A percentile compares a stretch with the other conserved stretches of the same genome.
Evolutionary conservation across 352 stramenopile genomes (phyloP).

Genomic region (Phytophthora syringae): DNA sequence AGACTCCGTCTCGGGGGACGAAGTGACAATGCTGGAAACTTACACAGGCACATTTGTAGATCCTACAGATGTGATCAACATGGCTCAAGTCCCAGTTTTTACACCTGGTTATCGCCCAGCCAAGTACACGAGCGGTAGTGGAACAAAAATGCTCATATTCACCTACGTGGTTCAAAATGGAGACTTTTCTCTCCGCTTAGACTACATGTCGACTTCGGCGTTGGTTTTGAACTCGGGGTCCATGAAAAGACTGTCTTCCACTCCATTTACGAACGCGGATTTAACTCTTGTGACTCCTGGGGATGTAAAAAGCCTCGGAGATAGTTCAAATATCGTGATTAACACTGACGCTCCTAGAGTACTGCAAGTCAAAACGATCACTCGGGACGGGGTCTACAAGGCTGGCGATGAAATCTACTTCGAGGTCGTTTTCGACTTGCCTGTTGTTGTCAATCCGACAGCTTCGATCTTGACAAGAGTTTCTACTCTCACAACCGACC

Average conservation of each 20-base stretch:
- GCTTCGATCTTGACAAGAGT: slow-evolving; percentile 53
- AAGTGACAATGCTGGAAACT: slow-evolving; percentile 58
- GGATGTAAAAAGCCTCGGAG: slow-evolving; percentile 45
- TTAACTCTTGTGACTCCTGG: slow-evolving; percentile 55
- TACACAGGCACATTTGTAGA: slow-evolving; percentile 56
- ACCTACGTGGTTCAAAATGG: slow-evolving; percentile 62
- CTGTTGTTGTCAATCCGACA: slow-evolving; percentile 43
- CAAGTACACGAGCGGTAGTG: slow-evolving; percentile 54
- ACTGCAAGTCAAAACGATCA: slow-evolving; percentile 50
- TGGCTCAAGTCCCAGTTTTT: slow-evolving; percentile 42
- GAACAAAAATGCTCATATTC: slow-evolving; percentile 56
- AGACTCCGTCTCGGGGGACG: slow-evolving; percentile 45
- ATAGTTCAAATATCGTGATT: slow-evolving; percentile 43
- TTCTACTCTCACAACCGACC: slow-evolving; percentile 24
- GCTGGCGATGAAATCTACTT: slow-evolving; percentile 55
- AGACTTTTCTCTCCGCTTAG: slow-evolving; percentile 54
- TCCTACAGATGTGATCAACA: slow-evolving; percentile 27
- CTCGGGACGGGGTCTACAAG: slow-evolving; percentile 67
- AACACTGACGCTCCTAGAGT: slow-evolving; percentile 58
- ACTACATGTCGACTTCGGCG: slow-evolving; percentile 53
- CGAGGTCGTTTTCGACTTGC: slow-evolving; percentile 55
- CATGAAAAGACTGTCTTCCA: slow-evolving; percentile 62
- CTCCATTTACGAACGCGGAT: slow-evolving; percentile 55
- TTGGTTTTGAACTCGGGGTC: slow-evolving; percentile 58
- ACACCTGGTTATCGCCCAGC: slow-evolving; percentile 60